These are phyloP conservation scores for Cladorrhinum sp. DNA, from an alignment of 2,329 filamentous ascomycete species.

Conservation along the genomic window DNA sequence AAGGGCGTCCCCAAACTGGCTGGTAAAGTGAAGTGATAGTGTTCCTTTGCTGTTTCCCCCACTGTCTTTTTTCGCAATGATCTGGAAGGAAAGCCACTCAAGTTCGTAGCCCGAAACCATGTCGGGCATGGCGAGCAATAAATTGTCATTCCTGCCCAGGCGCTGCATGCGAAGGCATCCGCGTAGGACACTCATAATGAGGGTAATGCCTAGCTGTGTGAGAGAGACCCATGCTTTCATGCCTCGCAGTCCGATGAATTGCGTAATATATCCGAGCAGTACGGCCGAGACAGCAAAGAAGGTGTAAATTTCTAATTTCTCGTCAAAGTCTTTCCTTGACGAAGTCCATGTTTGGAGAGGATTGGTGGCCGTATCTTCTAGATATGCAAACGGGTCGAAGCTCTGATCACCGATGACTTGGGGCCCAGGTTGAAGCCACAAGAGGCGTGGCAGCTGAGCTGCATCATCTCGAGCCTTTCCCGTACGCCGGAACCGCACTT, in stretches of 20 bases:
- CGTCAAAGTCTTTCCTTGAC: neutral
- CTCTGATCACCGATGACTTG: conserved; percentile 10
- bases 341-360: no score
- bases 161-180: no score
- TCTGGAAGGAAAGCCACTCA: no score
- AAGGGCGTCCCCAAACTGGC: no score
- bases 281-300: neutral
- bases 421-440: conserved; percentile 10
- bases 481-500: neutral
- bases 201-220: neutral
- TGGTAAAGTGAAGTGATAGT: no score
- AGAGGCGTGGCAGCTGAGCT: neutral
- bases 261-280: neutral
- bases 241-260: conserved; percentile 6
- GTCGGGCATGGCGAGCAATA: no score
- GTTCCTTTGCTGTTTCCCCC: no score
- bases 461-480: no score
- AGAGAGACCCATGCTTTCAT: neutral
- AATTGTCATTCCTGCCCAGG: no score
- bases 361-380: neutral
- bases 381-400: conserved; percentile 5
- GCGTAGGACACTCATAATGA: neutral
- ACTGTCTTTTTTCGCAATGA: no score
- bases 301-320: neutral
- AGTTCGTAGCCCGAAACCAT: no score